Evolutionary conservation across 306 rosid species (phyloP), one percentile per base, ranked within the genome.

Genomic region (Macrotyloma uniflorum): DNA sequence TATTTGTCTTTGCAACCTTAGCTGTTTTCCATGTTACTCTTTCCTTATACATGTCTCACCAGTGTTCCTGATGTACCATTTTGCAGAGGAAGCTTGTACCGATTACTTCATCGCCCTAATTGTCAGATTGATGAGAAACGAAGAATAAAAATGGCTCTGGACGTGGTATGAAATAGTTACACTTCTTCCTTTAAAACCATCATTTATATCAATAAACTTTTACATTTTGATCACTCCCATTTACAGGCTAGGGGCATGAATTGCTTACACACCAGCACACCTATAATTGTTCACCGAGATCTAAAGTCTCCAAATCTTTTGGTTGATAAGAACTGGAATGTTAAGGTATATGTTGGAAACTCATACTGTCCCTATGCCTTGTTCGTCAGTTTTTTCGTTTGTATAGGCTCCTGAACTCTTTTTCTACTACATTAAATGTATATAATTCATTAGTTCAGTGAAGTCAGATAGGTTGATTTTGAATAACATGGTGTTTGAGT

Each of bases 191-290:
- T 67, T 63, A 76, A 9, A 47, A 72, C 67, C 15, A 24, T 36
- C 30, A 66, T 61, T 76, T 63, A 72, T 78, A 49, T 40, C 8
- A 59, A 46, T 79, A 53, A 69, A 32, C 53, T 77, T 83, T 55
- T 42, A 83, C 73, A 53, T 68, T 80, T 72, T 53, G 73, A 70
- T 42, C 75, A 32, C 54, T 36, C 51, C 69, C n/a, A 79, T 82
- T 84, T 84, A 80, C 88, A 95, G 99, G 99, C 99, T 30, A 90
- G 89, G 91, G 99, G 99, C 73, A 95, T 95, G 99, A 95, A 93
- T 87, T 95, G 99, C 93, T 88, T 95, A 85, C 99, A 95, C 83
- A 22, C 94, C 24, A 95, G 99, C 85, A 67, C 65, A 51, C 99
- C 99, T 28, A 93, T 97, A 11, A 95, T 95, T 86, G 99, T 95